Evolutionary conservation across 768 basidiomycete genomes (phyloP), one percentile per base, ranked within the genome.

Genomic region (Lactarius deliciosus): DNA sequence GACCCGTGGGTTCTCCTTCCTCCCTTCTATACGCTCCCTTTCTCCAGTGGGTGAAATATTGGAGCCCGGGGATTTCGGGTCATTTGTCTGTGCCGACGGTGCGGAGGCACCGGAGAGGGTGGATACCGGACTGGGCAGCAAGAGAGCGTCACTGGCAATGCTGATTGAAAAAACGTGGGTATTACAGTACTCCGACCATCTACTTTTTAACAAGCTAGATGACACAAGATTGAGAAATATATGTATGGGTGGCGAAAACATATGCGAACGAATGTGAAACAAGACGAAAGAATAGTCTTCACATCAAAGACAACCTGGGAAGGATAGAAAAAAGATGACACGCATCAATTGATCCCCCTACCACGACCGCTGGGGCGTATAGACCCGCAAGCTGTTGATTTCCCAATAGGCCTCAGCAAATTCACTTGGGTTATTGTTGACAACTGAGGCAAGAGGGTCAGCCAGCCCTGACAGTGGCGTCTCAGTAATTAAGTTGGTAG

Each of bases 401-500:
- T 85, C 85, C 88, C 88, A 92, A 75, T 86, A 91, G 1, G 90
- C 87, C 18, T 88, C 79, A 15, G 66, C 45, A 75, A 91, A 91
- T 18, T 79, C 81, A 5, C 72, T 65, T 0, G 90, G 89, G 69
- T 86, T 81, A 66, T 84, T 81, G 73, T 85, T 75, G 36, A 90
- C 89, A 69, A 80, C 86, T 87, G 61, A 56, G 10, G 25, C n/a
- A 56, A 16, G 45, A 47, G 25, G 11, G 28, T 63, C 11, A 40
- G 40, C 30, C n/a, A 47, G 54, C 38, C 18, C 9, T 2, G 20
- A 20, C 6, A 6, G 10, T 54, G 22, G 50, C 25, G 25, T 16
- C 22, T 53, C 50, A 4, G 32, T 16, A 22, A 30, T 57, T 9
- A 47, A 32, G 28, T 18, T 13, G 54, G 32, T 22, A 43, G 7